These are phyloP conservation scores for Knoxia roxburghii DNA, from an alignment of 257 asterid species.

Conservation along the genomic window DNA sequence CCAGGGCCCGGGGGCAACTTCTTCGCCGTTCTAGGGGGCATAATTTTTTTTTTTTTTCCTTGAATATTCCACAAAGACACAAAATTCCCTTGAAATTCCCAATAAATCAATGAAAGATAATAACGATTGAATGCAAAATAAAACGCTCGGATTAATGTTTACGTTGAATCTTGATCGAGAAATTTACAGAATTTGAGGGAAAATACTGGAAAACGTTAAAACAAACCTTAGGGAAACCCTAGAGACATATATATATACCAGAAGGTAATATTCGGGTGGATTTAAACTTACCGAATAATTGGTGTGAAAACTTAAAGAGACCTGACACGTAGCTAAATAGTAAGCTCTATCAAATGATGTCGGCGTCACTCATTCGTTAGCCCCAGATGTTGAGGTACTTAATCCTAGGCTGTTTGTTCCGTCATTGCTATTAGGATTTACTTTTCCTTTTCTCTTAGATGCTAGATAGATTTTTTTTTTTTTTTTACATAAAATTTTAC, in stretches of 20 bases:
- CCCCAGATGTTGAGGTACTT: too few species aligned
- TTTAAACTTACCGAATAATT: background rate
- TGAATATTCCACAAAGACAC: background rate
- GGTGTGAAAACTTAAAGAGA: background rate
- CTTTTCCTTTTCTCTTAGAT: too few species aligned
- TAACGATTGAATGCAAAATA: background rate
- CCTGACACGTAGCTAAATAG: too few species aligned
- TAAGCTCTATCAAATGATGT: too few species aligned
- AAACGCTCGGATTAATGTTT: background rate
- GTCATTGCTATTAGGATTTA: too few species aligned
- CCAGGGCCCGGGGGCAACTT: slow-evolving; percentile 75
- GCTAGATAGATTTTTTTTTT: too few species aligned
- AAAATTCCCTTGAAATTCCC: background rate
- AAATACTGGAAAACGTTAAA: background rate
- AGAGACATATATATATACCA: background rate
- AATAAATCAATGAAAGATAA: background rate
- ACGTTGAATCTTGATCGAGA: background rate
- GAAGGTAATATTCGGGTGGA: background rate
- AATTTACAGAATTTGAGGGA: background rate
- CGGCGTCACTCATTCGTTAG: too few species aligned
- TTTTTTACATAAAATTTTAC: too few species aligned
- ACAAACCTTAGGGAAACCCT: slow-evolving; percentile 6
- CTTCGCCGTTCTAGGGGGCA: slow-evolving; percentile 73
- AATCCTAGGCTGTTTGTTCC: too few species aligned
- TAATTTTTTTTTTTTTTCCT: slow-evolving; percentile 11